phyloP scores from a whole-genome alignment of 2,329 filamentous ascomycete species.

The Beauveria sp. region DNA sequence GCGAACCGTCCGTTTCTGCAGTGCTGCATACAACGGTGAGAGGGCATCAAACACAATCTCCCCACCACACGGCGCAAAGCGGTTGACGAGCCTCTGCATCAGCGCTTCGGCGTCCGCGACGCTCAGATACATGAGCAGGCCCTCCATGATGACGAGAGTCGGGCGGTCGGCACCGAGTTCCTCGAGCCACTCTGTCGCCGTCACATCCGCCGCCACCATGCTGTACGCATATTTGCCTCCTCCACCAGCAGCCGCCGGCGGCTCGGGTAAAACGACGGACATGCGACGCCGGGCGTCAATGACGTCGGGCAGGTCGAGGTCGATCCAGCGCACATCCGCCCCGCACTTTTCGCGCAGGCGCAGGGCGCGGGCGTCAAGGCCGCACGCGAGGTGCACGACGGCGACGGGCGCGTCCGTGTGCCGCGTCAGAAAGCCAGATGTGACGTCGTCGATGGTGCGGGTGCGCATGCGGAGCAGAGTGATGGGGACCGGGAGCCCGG shows the following conservation, averaged over 20 bases:
- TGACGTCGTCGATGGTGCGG: conserved; percentile 14
- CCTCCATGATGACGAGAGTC: conserved; percentile 25
- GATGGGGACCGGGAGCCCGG: neutral
- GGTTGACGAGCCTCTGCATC: conserved; percentile 18
- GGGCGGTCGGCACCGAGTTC: conserved; percentile 23
- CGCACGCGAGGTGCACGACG: conserved; percentile 25
- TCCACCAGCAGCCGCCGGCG: conserved; percentile 14
- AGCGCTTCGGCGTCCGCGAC: conserved; percentile 18
- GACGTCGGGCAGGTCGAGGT: conserved; percentile 28
- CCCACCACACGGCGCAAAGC: conserved; percentile 17
- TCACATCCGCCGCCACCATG: conserved; percentile 20
- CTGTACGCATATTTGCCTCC: conserved; percentile 15
- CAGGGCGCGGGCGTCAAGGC: conserved; percentile 23
- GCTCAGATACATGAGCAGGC: conserved; percentile 24
- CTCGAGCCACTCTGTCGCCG: conserved; percentile 22
- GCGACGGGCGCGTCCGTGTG: conserved; percentile 17
- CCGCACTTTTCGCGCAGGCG: conserved; percentile 16
- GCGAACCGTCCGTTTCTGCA: neutral
- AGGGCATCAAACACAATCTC: conserved; percentile 21
- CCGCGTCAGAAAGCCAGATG: conserved; percentile 18
- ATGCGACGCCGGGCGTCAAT: conserved; percentile 23
- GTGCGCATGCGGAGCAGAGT: neutral
- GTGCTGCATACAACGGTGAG: neutral
- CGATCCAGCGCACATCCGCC: conserved; percentile 23
- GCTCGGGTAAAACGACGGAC: conserved; percentile 3